Evolutionary conservation across 2,329 filamentous ascomycete species (phyloP), one percentile per base, ranked within the genome.

Genomic region (Westerdykella ornata): DNA sequence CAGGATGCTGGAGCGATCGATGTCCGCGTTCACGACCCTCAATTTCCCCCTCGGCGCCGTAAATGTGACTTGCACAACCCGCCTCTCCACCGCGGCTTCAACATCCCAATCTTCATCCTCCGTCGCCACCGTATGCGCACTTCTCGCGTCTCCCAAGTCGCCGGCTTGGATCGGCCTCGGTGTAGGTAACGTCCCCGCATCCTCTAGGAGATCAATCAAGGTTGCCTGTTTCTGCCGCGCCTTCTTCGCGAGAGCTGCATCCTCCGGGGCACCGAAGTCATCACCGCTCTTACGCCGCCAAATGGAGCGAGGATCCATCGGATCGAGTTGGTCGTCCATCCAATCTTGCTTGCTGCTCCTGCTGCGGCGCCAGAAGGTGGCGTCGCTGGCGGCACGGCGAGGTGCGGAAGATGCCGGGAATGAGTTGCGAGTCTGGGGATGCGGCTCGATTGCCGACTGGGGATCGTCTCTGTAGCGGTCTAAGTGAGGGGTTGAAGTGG

Each of bases 41-140:
- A 97, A 68, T 53, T 81, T 80, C 65, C 90, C 84, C 63, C 84
- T 88, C 2, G 92, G 90, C 45, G 96, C 88, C 0, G 90, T 96
- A 65, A 95, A 97, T 78, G 94, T 92, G 59, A 76, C 68, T 41
- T 72, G 72, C n/a, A 75, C 70, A 4, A 73, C 69, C 4, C 72
- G 53, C 16, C 66, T 60, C 38, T 67, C 65, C 1, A 68, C 71
- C 4, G 70, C 72, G 11, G 66, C 64, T 49, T 75, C 72, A 1
- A 75, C 69, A 39, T 75, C 71, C 72, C 72, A 75, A 35, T 74
- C 72, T 6, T 66, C 66, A 33, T 59, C 22, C 19, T 42, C 47
- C 2, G 48, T 43, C 3, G 36, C 28, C 30, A 17, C n/a, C n/a
- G 30, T 33, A 5, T 17, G 30, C 16, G n/a, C 19, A 9, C 34